Evolutionary conservation across 1,284 basidiomycete species (phyloP), one percentile per base, ranked within the genome.

Genomic region (Athelia sp.): DNA sequence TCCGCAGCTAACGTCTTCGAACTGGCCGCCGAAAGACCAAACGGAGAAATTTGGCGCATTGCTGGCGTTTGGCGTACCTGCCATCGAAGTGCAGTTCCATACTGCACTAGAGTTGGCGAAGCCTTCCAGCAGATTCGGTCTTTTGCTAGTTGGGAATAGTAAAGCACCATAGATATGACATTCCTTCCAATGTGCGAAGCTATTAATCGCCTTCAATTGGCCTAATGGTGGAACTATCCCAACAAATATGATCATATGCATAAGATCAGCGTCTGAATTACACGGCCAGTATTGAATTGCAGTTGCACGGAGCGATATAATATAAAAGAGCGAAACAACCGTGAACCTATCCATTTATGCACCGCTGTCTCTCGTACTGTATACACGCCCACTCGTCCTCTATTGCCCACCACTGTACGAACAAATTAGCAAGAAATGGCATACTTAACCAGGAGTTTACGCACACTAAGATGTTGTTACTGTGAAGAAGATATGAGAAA

Each of bases 401-500:
- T 74, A 89, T 72, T 86, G 86, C 47, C 84, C 86, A 66, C 86
- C 86, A 54, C 84, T 87, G 65, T 52, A 32, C 51, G 40, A 44
- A 45, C 54, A 31, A 53, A 49, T 18, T 29, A 46, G 26, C 11
- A n/a, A 24, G 22, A 26, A 21, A 11, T 50, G 31, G 44, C 4
- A 21, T 40, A 47, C 29, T 32, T 50, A 36, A 17, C 46, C 34
- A 17, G 13, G 38, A 51, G 32, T 18, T 43, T 45, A 88, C 92
- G 62, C 79, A 95, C 92, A 95, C 92, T 58, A 95, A 81, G 57
- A 95, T 94, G 68, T 94, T 94, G 73, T 94, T 95, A 78, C 91
- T 93, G 60, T 19, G 48, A 50, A 46, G 29, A 50, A 43, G 23
- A 14, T 4, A 43, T 43, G 54, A 73, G 26, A 69, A 64, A 52